A percentile compares a stretch with the other conserved stretches of the same genome.
Evolutionary conservation across 176 grass and related monocot genomes (phyloP).

Genomic region (Otatea glauca): DNA sequence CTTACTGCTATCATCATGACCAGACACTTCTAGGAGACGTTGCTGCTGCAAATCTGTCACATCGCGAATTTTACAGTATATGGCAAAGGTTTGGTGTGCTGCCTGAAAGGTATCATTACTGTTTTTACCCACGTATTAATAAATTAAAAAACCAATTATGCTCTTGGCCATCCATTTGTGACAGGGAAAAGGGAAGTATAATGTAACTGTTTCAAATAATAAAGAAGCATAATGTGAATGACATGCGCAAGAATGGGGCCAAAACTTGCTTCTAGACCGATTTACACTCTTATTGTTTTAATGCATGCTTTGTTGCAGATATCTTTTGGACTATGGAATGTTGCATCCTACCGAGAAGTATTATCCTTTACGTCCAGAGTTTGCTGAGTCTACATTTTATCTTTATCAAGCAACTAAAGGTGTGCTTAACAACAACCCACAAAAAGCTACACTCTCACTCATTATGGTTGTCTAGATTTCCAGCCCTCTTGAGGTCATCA

Average conservation of each 20-base stretch:
- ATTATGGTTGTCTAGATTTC: background rate
- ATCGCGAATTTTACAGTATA: constrained; percentile 93
- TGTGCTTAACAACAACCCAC: constrained; percentile 3
- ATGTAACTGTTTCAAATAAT: background rate
- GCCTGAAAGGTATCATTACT: constrained; percentile 77
- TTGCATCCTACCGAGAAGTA: constrained; percentile 98
- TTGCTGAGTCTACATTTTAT: constrained; percentile 99
- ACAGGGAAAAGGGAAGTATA: background rate
- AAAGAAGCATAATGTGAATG: background rate
- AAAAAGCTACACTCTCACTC: background rate
- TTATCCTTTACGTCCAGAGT: constrained; percentile 91
- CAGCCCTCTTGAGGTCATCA: background rate
- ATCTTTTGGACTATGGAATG: constrained; percentile 82
- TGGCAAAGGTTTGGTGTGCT: constrained; percentile 94
- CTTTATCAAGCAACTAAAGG: constrained; percentile 99
- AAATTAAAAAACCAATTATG: background rate
- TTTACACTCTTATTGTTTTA: background rate
- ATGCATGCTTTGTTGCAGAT: constrained; percentile 59
- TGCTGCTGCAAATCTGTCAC: constrained; percentile 87
- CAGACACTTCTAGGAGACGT: constrained; percentile 93
- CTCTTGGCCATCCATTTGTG: background rate
- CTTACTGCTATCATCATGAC: constrained; percentile 45
- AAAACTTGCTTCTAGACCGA: constrained; percentile 28
- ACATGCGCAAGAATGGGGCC: background rate
- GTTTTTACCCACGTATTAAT: background rate